phyloP scores from a whole-genome alignment of 2,329 filamentous ascomycete species.

The Cercospora sp. region DNA sequence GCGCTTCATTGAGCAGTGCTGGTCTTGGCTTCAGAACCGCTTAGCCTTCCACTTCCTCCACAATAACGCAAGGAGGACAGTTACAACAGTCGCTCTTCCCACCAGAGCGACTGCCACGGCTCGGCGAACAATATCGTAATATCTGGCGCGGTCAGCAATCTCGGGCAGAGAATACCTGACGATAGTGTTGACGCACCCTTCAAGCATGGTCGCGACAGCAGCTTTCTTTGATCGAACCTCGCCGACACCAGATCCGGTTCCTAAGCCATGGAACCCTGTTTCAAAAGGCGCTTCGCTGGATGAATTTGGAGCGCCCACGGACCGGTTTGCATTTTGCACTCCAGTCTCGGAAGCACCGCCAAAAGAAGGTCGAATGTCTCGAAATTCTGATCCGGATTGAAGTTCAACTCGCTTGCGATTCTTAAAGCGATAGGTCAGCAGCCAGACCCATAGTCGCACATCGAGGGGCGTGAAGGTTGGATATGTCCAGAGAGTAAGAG shows the following conservation, averaged over 20 bases:
- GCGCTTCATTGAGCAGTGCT: neutral
- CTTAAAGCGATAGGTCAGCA: constrained; percentile 60
- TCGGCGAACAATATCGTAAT: constrained; percentile 52
- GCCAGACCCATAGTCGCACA: constrained; percentile 59
- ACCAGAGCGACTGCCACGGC: constrained; percentile 49
- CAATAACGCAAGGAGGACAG: constrained; percentile 21
- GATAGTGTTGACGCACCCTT: constrained; percentile 43
- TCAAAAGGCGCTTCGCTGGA: constrained; percentile 40
- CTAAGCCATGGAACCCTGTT: constrained; percentile 48
- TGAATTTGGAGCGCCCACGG: constrained; percentile 15
- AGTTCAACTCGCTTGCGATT: constrained; percentile 48
- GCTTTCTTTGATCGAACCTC: constrained; percentile 40
- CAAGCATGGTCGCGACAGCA: constrained; percentile 51
- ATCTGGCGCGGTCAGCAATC: constrained; percentile 40
- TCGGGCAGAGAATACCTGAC: constrained; percentile 30
- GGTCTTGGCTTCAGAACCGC: neutral
- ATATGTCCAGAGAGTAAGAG: constrained; percentile 64
- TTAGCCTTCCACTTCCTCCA: constrained; percentile 18
- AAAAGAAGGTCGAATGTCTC: constrained; percentile 29
- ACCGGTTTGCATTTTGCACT: constrained; percentile 8
- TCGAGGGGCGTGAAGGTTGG: constrained; percentile 67
- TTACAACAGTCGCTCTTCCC: constrained; percentile 34
- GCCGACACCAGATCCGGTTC: constrained; percentile 43
- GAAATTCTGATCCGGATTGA: constrained; percentile 34
- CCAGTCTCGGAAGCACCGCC: constrained; percentile 32